Evolutionary conservation across 139 green algal species (phyloP).

Genomic region (Penium margaritaceum): DNA sequence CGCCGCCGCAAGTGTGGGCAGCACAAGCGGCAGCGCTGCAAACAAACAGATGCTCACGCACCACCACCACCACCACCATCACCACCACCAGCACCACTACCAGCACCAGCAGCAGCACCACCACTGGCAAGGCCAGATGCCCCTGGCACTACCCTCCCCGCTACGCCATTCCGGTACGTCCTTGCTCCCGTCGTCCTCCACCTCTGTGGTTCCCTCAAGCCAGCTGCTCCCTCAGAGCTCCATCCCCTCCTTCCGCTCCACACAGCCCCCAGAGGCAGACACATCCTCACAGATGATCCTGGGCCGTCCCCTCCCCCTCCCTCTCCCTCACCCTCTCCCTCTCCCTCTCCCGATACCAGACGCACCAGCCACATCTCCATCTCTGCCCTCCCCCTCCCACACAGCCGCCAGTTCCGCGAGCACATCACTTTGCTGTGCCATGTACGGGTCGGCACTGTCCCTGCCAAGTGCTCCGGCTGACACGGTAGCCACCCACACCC

Average conservation of each 20-base stretch:
- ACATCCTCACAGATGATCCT: no score
- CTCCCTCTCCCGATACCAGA: background rate
- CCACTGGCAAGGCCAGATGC: background rate
- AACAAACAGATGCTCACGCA: background rate
- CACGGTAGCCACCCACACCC: background rate
- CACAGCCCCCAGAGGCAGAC: no score
- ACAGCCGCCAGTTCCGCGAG: background rate
- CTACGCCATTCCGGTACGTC: no score
- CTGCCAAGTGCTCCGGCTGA: background rate
- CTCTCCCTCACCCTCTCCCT: background rate
- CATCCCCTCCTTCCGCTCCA: no score
- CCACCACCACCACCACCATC: background rate
- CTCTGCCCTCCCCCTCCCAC: background rate
- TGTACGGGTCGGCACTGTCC: background rate
- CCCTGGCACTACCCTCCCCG: no score
- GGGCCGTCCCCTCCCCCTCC: background rate
- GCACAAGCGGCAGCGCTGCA: no score
- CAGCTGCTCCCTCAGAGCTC: no score
- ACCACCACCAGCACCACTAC: background rate
- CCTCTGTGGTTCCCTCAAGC: no score
- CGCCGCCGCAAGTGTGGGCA: no score
- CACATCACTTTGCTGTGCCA: no score
- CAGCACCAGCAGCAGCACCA: background rate
- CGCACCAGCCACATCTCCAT: background rate
- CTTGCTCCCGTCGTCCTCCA: no score